Conservation (phyloP, 2,329 filamentous ascomycete species). For the Aureobasidium sp. region DNA sequence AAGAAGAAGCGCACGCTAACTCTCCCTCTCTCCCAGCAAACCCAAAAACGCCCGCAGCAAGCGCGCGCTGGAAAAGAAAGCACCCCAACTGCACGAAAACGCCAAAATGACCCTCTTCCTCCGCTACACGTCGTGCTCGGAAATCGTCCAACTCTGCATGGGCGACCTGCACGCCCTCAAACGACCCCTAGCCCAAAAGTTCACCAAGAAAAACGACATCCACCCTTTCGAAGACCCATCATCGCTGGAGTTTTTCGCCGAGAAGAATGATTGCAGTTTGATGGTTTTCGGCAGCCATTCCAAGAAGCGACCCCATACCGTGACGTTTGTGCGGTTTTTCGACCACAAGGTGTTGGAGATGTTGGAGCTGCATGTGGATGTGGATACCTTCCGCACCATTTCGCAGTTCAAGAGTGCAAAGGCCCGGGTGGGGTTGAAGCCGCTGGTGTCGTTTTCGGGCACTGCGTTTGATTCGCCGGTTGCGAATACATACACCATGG, state of each 20-base stretch:
- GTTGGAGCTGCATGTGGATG: constrained; percentile 79
- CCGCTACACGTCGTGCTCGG: constrained; percentile 75
- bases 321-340: constrained; percentile 78
- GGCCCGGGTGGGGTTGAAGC: constrained; percentile 68
- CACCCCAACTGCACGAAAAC: constrained; percentile 81
- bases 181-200: constrained; percentile 75
- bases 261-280: constrained; percentile 88
- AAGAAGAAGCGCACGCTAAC: no score
- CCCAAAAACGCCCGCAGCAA: constrained; percentile 80
- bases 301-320: constrained; percentile 90
- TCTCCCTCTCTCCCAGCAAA: constrained; percentile 19
- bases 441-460: constrained; percentile 84
- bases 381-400: constrained; percentile 59
- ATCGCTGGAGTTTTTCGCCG: constrained; percentile 87
- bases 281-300: constrained; percentile 75
- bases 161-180: constrained; percentile 79
- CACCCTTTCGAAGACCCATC: constrained; percentile 87
- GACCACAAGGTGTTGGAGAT: constrained; percentile 86
- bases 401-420: constrained; percentile 61
- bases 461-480: constrained; percentile 78
- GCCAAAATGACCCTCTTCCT: constrained; percentile 85
- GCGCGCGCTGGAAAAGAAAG: constrained; percentile 86
- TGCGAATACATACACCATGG: constrained; percentile 68
- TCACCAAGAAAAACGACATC: constrained; percentile 93
- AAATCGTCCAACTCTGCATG: constrained; percentile 72